A percentile compares a stretch with the other conserved stretches of the same genome.
phyloP scores from a whole-genome alignment of 805 yeast species.

The Pichia heedii region DNA sequence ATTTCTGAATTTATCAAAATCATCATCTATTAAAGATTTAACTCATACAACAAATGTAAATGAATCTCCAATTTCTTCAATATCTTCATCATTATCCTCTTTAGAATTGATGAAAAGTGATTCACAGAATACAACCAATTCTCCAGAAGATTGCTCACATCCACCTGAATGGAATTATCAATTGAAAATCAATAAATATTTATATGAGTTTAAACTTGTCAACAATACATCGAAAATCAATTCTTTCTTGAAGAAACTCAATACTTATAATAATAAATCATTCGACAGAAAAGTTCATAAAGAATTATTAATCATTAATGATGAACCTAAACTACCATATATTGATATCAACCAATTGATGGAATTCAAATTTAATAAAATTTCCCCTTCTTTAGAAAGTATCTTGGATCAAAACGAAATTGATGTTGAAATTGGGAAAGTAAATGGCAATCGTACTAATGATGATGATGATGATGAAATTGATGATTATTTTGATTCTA shows the following conservation, averaged over 20 bases:
- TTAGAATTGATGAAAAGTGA: conserved; percentile 1
- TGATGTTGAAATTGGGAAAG: conserved; percentile 5
- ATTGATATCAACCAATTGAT: conserved; percentile 2
- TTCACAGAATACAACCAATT: background rate
- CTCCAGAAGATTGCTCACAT: background rate
- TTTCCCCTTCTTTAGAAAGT: conserved; percentile 2
- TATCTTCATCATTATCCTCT: conserved; percentile 6
- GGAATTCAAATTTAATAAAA: background rate
- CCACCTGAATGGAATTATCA: conserved; percentile 37
- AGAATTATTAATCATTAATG: conserved; percentile 5
- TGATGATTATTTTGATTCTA: background rate
- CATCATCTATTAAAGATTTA: background rate
- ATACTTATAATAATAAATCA: conserved; percentile 9
- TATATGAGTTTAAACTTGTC: conserved; percentile 21
- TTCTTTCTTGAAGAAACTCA: conserved; percentile 9
- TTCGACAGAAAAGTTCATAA: background rate
- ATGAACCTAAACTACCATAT: conserved; percentile 19
- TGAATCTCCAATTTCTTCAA: conserved; percentile 7
- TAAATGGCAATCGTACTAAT: background rate
- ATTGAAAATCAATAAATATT: conserved; percentile 19
- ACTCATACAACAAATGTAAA: background rate
- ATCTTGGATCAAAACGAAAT: background rate
- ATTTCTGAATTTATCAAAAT: background rate
- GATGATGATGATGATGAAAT: conserved; percentile 3
- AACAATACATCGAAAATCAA: conserved; percentile 19